These are phyloP conservation scores for Fusarium subtropicale DNA, from an alignment of 2,329 filamentous ascomycete species.

Conservation along the genomic window DNA sequence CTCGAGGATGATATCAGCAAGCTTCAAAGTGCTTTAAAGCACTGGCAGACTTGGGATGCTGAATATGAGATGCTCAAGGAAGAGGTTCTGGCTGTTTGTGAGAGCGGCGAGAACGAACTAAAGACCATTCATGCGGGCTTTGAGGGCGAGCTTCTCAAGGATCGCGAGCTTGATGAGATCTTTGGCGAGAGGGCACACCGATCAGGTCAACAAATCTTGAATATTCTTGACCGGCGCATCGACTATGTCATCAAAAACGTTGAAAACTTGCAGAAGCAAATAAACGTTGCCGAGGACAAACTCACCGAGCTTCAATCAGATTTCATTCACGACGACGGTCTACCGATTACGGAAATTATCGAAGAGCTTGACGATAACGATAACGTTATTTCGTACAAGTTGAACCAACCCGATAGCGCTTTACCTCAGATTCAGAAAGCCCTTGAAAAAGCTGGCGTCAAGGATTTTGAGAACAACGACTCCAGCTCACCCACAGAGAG, in stretches of 20 bases:
- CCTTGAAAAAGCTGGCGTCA: constrained; percentile 80
- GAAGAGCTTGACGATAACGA: constrained; percentile 93
- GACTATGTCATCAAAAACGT: constrained; percentile 92
- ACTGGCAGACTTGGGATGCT: constrained; percentile 92
- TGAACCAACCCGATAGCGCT: constrained; percentile 74
- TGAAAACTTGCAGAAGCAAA: constrained; percentile 76
- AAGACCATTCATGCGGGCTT: constrained; percentile 68
- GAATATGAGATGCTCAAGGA: constrained; percentile 93
- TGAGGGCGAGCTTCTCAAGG: constrained; percentile 71
- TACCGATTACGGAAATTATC: constrained; percentile 89
- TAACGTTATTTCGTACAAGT: constrained; percentile 77
- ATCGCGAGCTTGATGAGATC: constrained; percentile 65
- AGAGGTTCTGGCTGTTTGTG: constrained; percentile 72
- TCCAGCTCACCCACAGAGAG: constrained; percentile 10
- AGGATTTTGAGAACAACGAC: constrained; percentile 54
- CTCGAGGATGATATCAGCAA: constrained; percentile 79
- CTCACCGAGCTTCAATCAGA: constrained; percentile 73
- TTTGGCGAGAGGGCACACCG: constrained; percentile 50
- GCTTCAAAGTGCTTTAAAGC: constrained; percentile 79
- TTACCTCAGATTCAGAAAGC: constrained; percentile 77
- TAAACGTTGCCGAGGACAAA: constrained; percentile 76
- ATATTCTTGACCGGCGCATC: constrained; percentile 74
- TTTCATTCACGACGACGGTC: constrained; percentile 72
- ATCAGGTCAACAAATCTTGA: constrained; percentile 64
- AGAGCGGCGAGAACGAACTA: constrained; percentile 62